Evolutionary conservation across 164 flowering plant species (phyloP).

Genomic region (Liriodendron chinense): DNA sequence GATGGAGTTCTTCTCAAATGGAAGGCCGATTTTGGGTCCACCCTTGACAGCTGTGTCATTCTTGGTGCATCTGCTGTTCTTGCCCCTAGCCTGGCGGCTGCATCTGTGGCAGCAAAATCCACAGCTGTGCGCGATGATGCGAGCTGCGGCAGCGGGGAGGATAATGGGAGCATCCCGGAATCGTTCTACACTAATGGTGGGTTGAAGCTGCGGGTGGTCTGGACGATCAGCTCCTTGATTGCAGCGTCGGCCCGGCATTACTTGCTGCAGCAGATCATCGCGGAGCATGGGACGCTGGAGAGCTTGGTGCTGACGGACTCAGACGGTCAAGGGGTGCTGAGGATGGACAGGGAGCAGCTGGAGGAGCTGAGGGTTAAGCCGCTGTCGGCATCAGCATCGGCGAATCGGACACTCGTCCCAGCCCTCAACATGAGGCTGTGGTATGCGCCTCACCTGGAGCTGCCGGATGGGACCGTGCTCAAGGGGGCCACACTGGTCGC

Average conservation of each 20-base stretch:
- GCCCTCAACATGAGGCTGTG: slow-evolving; percentile 84
- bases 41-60: slow-evolving; percentile 78
- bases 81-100: neutral
- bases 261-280: slow-evolving; percentile 76
- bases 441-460: slow-evolving; percentile 77
- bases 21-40: slow-evolving; percentile 92
- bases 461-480: slow-evolving; percentile 66
- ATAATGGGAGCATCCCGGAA: slow-evolving; percentile 88
- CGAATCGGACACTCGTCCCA: slow-evolving; percentile 84
- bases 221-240: slow-evolving; percentile 87
- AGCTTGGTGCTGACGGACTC: slow-evolving; percentile 72
- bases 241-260: slow-evolving; percentile 91
- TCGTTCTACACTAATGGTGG: slow-evolving; percentile 93
- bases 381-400: slow-evolving; percentile 71
- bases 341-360: slow-evolving; percentile 80
- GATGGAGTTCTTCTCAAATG: slow-evolving; percentile 84
- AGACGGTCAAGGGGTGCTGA: slow-evolving; percentile 84
- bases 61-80: slow-evolving; percentile 74
- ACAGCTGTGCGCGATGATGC: neutral
- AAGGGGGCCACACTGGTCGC: slow-evolving; percentile 93
- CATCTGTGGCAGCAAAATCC: neutral
- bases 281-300: slow-evolving; percentile 73
- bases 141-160: slow-evolving; percentile 30
- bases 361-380: slow-evolving; percentile 91
- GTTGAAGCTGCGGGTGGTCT: slow-evolving; percentile 74